phyloP scores from a whole-genome alignment of 2,329 filamentous ascomycete genomes.

The Stromatinia cepivora region DNA sequence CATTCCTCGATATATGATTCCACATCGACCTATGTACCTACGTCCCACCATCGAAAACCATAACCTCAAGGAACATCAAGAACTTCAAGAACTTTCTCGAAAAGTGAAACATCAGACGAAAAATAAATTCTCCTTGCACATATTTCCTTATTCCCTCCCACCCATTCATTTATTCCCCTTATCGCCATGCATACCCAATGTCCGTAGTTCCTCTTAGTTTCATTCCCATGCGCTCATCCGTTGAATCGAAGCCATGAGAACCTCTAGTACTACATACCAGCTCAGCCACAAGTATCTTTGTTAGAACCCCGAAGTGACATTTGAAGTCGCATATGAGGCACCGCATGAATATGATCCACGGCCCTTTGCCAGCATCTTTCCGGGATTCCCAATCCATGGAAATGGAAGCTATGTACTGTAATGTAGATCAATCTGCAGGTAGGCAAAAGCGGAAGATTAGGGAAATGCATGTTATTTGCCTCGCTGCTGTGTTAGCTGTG shows the following conservation, averaged over 20 bases:
- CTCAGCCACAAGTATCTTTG: not conserved
- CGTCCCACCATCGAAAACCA: not conserved
- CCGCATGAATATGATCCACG: too few species aligned
- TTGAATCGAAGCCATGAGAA: not conserved
- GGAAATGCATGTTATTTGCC: not conserved
- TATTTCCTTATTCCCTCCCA: not conserved
- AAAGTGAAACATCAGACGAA: slow-evolving; percentile 14
- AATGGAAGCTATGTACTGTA: not conserved
- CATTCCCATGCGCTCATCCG: not conserved
- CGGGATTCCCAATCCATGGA: not conserved
- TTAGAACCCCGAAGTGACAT: not conserved
- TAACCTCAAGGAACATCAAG: not conserved
- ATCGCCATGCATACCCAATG: slow-evolving; percentile 5
- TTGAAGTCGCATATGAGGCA: too few species aligned
- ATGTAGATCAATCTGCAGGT: not conserved
- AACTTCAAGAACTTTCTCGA: not conserved
- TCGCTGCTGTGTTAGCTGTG: not conserved
- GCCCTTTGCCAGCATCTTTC: not conserved
- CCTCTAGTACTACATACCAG: not conserved
- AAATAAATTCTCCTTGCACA: not conserved
- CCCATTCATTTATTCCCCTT: not conserved
- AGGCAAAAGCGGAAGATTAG: not conserved
- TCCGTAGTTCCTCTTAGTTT: not conserved
- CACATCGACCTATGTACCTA: not conserved
- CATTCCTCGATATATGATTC: not conserved